Base-by-base conservation (phyloP, 2,329 filamentous ascomycete genomes). In the Cladorrhinum sp. region DNA sequence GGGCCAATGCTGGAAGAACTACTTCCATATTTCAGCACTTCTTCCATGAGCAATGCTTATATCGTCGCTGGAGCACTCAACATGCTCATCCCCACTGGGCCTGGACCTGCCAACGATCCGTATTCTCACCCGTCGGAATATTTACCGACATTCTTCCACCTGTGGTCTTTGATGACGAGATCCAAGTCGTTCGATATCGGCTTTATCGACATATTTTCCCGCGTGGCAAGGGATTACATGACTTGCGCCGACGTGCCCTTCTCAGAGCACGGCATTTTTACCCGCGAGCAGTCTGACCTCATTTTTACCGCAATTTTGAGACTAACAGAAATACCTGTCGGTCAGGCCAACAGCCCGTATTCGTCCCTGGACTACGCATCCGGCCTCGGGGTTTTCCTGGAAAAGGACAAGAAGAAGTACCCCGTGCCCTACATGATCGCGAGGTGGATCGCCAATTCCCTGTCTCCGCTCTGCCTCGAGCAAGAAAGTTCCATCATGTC, bases 261-360 rank as follows among this genome's bases (percentile, higher is more conserved):
- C 71, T 86, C 87, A 2, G 86, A 93, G 67, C 88, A 93, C 76
- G 95, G 95, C 66, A 90, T 99, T 65, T 98, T 96, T 75, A 96
- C 92, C 1, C 86, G 87, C 66, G 92, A 96, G 66, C 95, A 99
- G 75, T 95, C 93, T 0, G 89, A 94, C 61, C 82, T 96, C 61
- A 90, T 99, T 67, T 98, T 97, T 74, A 98, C 95, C 0, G 89
- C 95, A 9, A 86, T 97, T 60, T 77, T 99, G 60, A 85, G 96
- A 54, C 75, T 99, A 58, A 87, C 96, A 14, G 94, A 98, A 72
- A 99, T 99, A 58, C 95, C 95, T 1, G 95, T 99, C 12, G 94
- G 95, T 2, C 95, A 99, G 76, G 90, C 95, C 2, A 96, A 91
- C 51, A 97, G 94, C 1, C 91, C 95, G 0, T 99, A 99, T 72